Evolutionary conservation across 345 rosid genomes (phyloP).

Genomic region (Salix caprea): DNA sequence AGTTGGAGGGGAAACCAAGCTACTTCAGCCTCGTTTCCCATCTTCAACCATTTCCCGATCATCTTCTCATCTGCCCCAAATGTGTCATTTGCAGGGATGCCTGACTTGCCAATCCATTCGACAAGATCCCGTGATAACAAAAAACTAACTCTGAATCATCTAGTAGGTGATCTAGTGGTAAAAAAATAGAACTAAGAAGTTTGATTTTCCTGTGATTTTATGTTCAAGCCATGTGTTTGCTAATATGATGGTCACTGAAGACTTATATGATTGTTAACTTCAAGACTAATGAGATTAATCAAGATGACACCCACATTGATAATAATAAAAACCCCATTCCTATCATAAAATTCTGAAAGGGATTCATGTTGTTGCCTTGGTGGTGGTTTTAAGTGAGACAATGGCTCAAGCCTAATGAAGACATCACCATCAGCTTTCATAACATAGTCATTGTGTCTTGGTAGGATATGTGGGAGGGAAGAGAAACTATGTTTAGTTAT

Average conservation of each 20-base stretch:
- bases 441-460: conserved; percentile 24
- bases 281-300: accelerated
- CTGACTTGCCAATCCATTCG: conserved; percentile 34
- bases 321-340: too few species aligned
- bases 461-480: conserved; percentile 26
- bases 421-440: conserved; percentile 44
- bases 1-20: conserved; percentile 46
- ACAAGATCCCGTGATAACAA: conserved; percentile 41
- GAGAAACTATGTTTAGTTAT: conserved; percentile 31
- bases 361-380: too few species aligned
- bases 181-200: too few species aligned
- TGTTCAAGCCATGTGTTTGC: too few species aligned
- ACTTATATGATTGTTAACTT: too few species aligned
- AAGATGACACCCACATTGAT: accelerated
- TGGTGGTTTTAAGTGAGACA: too few species aligned
- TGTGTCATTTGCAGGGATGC: conserved; percentile 23
- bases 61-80: conserved; percentile 41
- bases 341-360: too few species aligned
- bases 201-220: too few species aligned
- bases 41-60: conserved; percentile 39
- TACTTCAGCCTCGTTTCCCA: conserved; percentile 42
- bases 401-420: conserved; percentile 21
- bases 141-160: conserved; percentile 26
- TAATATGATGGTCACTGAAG: too few species aligned
- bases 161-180: too few species aligned